Evolutionary conservation across 495 filamentous ascomycete genomes (phyloP), one percentile per base, ranked within the genome.

Genomic region (Lasiosphaeriaceae sp.): DNA sequence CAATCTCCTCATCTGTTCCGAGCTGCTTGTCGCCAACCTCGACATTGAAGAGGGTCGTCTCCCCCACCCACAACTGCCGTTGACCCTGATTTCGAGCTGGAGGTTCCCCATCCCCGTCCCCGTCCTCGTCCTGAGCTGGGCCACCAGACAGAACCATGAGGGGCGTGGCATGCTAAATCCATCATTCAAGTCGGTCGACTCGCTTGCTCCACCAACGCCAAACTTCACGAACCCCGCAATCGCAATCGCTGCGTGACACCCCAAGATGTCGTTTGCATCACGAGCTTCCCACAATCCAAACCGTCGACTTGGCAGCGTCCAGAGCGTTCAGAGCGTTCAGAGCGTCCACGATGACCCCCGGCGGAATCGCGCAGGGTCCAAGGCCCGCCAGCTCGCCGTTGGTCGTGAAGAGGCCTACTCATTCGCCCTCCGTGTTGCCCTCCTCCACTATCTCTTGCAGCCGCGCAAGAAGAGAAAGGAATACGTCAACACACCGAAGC

Each of bases 361-460:
- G 23, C 66, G 70, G 52, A 71, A 68, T 48, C 65, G 72, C 47
- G 58, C 69, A 9, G 56, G 57, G 24, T 79, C 80, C 22, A 68
- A 64, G 23, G 59, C 71, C 21, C 71, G 71, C 39, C 67, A 69
- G 12, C 60, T 72, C 24, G 59, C 65, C 17, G 73, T 82, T 24
- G 79, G 72, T 65, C 76, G 78, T 66, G 77, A 90, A 60, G 90
- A 96, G 74, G 92, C 90, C 70, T 96, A 92, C 75, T 87, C 83
- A 39, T 96, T 87, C 69, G 90, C 92, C 59, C 85, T 99, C 50
- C 88, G 95, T 50, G 86, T 90, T 63, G 92, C 95, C 62, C 97
- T 91, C 72, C 87, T 99, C 29, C 77, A 90, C 74, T 92, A 99
- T 71, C 86, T 97, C 24, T 85, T 99, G 50, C 89, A 96, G 64